Conservation (phyloP, 306 rosid genomes). For the Vachellia pachyceras region DNA sequence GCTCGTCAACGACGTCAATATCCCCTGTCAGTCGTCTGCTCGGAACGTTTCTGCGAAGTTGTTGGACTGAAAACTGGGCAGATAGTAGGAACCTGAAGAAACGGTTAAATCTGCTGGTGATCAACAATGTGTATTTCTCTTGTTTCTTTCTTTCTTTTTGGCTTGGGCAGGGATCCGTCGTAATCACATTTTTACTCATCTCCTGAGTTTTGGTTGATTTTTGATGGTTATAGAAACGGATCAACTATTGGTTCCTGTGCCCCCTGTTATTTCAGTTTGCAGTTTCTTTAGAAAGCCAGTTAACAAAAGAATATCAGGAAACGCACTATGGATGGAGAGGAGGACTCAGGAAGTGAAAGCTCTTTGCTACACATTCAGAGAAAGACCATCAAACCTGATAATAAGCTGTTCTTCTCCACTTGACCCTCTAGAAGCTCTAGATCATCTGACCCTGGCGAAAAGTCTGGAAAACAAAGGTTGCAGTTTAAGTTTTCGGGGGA, state of each 20-base stretch:
- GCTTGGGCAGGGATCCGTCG: too few relatives aligned
- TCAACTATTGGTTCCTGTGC: too few relatives aligned
- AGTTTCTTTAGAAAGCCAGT: constrained; percentile 49
- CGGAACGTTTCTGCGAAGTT: too few relatives aligned
- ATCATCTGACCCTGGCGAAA: constrained; percentile 13
- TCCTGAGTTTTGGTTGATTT: too few relatives aligned
- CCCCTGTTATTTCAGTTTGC: constrained; percentile 39
- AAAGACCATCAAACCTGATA: constrained; percentile 45
- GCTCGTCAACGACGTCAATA: too few relatives aligned
- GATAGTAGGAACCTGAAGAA: constrained; percentile 31
- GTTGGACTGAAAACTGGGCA: neutral
- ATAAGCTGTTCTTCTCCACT: constrained; percentile 45
- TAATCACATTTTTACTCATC: too few relatives aligned
- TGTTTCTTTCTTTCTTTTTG: neutral
- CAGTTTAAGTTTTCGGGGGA: neutral
- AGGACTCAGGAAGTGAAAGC: constrained; percentile 39
- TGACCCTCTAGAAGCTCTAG: constrained; percentile 45
- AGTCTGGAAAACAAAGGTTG: too few relatives aligned
- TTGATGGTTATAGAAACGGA: too few relatives aligned
- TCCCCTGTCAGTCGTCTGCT: too few relatives aligned
- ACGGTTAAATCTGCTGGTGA: constrained; percentile 27
- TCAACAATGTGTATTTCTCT: constrained; percentile 13
- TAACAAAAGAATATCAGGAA: constrained; percentile 49
- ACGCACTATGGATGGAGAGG: constrained; percentile 38
- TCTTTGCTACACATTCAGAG: constrained; percentile 47